These are phyloP conservation scores for Domatiomyces catenatus DNA, from an alignment of 2,329 filamentous ascomycete species.

Conservation along the genomic window DNA sequence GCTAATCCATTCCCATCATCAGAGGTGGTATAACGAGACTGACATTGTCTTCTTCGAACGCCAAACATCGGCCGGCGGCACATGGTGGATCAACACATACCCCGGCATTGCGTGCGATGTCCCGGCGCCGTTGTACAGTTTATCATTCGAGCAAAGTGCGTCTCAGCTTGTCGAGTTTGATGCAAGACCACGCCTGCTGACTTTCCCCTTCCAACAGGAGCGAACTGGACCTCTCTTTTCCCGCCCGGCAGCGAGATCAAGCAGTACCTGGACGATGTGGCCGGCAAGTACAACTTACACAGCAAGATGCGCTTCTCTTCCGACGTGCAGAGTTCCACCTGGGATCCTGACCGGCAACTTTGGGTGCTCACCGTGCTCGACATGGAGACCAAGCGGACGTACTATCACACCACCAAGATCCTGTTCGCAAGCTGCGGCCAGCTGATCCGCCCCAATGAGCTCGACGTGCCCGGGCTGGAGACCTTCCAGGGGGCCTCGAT, in stretches of 20 bases:
- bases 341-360: slow-evolving; percentile 37
- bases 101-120: slow-evolving; percentile 39
- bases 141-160: slow-evolving; percentile 43
- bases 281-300: slow-evolving; percentile 28
- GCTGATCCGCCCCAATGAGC: slow-evolving; percentile 36
- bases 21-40: not conserved
- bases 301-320: slow-evolving; percentile 46
- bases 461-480: slow-evolving; percentile 19
- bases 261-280: slow-evolving; percentile 32
- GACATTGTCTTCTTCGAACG: not conserved
- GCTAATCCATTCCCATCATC: no score
- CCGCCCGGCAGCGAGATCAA: slow-evolving; percentile 47
- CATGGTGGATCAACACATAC: slow-evolving; percentile 21
- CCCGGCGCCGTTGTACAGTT: slow-evolving; percentile 41
- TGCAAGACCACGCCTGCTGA: no score
- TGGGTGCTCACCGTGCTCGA: slow-evolving; percentile 30
- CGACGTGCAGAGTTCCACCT: slow-evolving; percentile 37
- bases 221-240: slow-evolving; percentile 43
- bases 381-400: slow-evolving; percentile 41
- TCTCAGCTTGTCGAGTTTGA: no score
- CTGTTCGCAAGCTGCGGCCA: slow-evolving; percentile 45
- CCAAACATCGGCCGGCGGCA: not conserved
- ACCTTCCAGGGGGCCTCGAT: slow-evolving; percentile 20
- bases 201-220: slow-evolving; percentile 3
- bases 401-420: slow-evolving; percentile 38